A percentile compares a stretch with the other conserved stretches of the same genome.
Evolutionary conservation across 208 protist genomes (phyloP).

Genomic region (Acanthamoeba healyi): DNA sequence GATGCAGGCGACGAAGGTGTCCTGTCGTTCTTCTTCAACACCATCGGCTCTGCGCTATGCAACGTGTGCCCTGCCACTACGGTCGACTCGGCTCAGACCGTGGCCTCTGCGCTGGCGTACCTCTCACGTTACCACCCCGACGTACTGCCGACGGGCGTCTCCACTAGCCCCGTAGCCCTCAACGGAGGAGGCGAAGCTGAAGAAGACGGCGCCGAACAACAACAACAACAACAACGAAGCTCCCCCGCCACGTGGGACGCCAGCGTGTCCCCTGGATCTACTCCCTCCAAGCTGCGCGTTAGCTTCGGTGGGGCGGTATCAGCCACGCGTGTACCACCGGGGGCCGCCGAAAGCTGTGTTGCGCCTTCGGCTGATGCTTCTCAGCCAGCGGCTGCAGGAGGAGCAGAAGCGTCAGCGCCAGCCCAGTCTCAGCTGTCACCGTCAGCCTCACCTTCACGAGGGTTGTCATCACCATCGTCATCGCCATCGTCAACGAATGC

Average conservation of each 20-base stretch:
- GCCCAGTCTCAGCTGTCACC: background rate
- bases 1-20: background rate
- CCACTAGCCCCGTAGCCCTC: no score
- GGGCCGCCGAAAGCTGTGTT: background rate
- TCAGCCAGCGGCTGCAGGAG: background rate
- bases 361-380: background rate
- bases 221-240: no score
- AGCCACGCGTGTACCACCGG: background rate
- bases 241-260: no score
- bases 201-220: no score
- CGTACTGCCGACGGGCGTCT: background rate
- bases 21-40: conserved; percentile 65
- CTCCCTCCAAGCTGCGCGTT: conserved; percentile 27
- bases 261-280: no score
- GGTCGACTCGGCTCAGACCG: background rate
- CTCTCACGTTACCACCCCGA: background rate
- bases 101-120: conserved; percentile 49
- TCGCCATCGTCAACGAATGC: background rate
- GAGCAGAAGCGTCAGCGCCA: background rate
- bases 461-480: background rate
- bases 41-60: conserved; percentile 26
- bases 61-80: conserved; percentile 44
- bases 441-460: background rate
- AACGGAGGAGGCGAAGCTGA: no score
- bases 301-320: conserved; percentile 4